A percentile compares a stretch with the other conserved stretches of the same genome.
Evolutionary conservation across 371 early-diverging fungal species (phyloP).

Genomic region (Saksenaea vasiformis): DNA sequence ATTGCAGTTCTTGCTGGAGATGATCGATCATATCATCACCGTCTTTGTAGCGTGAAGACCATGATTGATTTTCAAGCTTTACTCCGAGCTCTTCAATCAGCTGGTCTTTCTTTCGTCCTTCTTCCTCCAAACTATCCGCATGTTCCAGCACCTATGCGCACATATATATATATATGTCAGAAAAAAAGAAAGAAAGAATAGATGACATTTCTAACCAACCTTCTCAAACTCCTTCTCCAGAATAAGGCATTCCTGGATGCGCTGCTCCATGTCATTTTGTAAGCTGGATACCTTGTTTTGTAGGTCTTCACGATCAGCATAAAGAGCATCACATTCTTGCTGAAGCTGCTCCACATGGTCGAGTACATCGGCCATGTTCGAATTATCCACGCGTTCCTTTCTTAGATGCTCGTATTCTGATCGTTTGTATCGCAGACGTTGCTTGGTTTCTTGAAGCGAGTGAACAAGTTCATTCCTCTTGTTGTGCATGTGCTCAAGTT

Average conservation of each 20-base stretch:
- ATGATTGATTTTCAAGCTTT: constrained; percentile 8
- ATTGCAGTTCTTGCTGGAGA: constrained; percentile 23
- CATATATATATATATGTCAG: neutral
- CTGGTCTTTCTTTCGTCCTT: constrained; percentile 19
- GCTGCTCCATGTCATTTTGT: constrained; percentile 24
- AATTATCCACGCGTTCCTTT: constrained; percentile 24
- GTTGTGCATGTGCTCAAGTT: constrained; percentile 27
- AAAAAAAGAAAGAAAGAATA: neutral
- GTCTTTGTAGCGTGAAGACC: neutral
- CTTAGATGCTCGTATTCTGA: constrained; percentile 26
- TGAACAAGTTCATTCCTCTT: constrained; percentile 25
- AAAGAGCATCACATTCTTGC: neutral
- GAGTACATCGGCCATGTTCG: constrained; percentile 6
- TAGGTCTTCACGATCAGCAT: constrained; percentile 19
- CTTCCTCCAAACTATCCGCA: constrained; percentile 16
- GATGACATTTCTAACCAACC: constrained; percentile 16
- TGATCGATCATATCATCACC: constrained; percentile 27
- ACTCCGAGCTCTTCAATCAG: constrained; percentile 17
- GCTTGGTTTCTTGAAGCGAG: constrained; percentile 28
- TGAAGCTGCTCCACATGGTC: constrained; percentile 14
- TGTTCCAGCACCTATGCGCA: constrained; percentile 18
- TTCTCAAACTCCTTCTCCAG: constrained; percentile 42
- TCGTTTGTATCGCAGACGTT: constrained; percentile 28
- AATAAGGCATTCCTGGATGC: constrained; percentile 33
- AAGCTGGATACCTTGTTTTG: constrained; percentile 20